Evolutionary conservation across 306 rosid species (phyloP), one percentile per base, ranked within the genome.

Genomic region (Pyrus betulifolia): DNA sequence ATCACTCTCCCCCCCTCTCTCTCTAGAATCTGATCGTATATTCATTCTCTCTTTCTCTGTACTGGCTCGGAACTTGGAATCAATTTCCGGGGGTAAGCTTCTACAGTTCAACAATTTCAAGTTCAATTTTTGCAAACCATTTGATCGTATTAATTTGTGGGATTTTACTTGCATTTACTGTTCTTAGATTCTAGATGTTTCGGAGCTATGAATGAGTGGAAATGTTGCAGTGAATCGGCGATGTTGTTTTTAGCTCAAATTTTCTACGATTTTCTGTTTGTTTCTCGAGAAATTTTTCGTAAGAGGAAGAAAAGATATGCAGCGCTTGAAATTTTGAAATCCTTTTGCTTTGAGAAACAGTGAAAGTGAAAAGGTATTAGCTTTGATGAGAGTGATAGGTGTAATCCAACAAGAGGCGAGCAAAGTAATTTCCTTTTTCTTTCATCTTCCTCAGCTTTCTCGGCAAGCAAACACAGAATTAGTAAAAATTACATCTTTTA

Each of bases 21-120:
- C 68, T 63, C 67, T 30, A 52, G 76, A 75, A 77, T 83, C 83
- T 76, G 71, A 81, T 81, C 77, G 72, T 74, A 10, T 78, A 51
- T 77, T 59, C 28, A 38, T 66, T 66, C 70, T 21, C 46, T 46
- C 46, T 30, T 27, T 21, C 46, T 45, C 71, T 6, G 19, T n/a
- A 57, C 10, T 22, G 11, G 3, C 67, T 61, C 38, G 17, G 18
- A 58, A 28, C 67, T 76, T 61, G 28, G 74, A 61, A 28, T 62
- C 67, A 62, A 14, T 62, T 62, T 27, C 72, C 38, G 2, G 2
- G 79, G 80, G 79, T 81, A 9, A n/a, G 33, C 45, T 71, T 62
- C 75, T 27, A 5, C 65, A 35, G 61, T 75, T 72, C 19, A 7
- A 3, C 25, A 49, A 4, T 49, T 49, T 15, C 55, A 15, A 54